Base-by-base conservation (phyloP, 1,284 basidiomycete species). In the Rhizoctonia solani region DNA sequence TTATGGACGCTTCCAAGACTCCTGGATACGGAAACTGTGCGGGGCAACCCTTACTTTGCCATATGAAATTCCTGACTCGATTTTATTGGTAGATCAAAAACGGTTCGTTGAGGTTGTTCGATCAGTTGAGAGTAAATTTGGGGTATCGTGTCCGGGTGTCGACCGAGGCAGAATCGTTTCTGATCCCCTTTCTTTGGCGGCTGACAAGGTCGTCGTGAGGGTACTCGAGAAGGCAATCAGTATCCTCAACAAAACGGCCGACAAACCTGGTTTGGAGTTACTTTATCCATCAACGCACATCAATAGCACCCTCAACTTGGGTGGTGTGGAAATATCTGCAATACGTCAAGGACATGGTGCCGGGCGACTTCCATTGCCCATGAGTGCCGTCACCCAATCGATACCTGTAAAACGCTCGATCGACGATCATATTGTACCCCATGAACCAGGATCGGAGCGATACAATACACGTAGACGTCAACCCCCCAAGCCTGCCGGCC, bases 51-150 rank as follows among this genome's bases (percentile, higher is more conserved):
- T 44, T 63, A 39, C 11, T 6, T n/a, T 19, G 13, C 21, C 14
- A 6, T 21, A 8, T 9, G 11, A 34, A 39, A 4, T 37, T 25
- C 8, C 32, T 55, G 54, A 55, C 25, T 13, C 11, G 5, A 14
- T 19, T 6, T 32, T 55, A 9, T 19, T 4, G 16, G 66, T 69
- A 89, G 88, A 88, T 78, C 85, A 90, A 74, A 81, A 82, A 70
- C 82, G 88, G 72, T 91, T 90, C 70, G 88, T 90, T n/a, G 76
- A 81, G 68, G 82, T 81, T 3, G 78, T 91, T 25, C 86, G 89
- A 25, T 83, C 83, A 0, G 80, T 87, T 4, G 90, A 92, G 75
- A 72, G 80, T 4, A 73, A 81, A 3, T 79, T 92, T 13, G 88
- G 87, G 11, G 82, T 90, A 66, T 54, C 55, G 27, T 63, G 73